Conservation (phyloP, 495 filamentous ascomycete genomes). For the Daldinia childiae region DNA sequence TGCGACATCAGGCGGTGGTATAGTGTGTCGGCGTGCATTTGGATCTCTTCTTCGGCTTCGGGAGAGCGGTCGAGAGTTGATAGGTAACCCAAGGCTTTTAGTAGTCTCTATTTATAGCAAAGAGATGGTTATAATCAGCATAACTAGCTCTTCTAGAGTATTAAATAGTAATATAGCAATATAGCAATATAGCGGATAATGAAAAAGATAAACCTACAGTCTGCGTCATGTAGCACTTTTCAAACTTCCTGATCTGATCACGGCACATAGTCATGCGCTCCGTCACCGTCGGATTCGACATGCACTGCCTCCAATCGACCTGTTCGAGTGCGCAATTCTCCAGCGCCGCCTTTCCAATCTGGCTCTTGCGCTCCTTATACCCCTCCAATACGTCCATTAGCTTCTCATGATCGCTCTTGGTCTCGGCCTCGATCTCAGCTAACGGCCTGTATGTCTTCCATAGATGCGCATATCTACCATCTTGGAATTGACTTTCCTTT, state of each 20-base stretch:
- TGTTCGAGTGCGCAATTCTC: conserved; percentile 95
- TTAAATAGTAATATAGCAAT: too few relatives aligned
- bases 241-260: conserved; percentile 72
- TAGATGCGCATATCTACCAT: conserved; percentile 92
- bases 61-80: conserved; percentile 66
- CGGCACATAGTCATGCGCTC: conserved; percentile 77
- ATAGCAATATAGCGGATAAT: background rate
- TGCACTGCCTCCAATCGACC: conserved; percentile 77
- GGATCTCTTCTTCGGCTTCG: conserved; percentile 85
- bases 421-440: conserved; percentile 66
- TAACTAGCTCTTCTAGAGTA: background rate
- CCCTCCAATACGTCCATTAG: conserved; percentile 79
- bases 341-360: conserved; percentile 81
- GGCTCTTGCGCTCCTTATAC: conserved; percentile 81
- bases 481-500: conserved; percentile 60
- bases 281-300: conserved; percentile 67
- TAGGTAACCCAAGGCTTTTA: conserved; percentile 92
- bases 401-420: conserved; percentile 76
- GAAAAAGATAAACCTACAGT: conserved; percentile 61
- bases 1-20: conserved; percentile 86
- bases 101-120: conserved; percentile 67
- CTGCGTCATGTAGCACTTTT: conserved; percentile 85
- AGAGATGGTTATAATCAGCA: background rate
- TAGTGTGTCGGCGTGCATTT: conserved; percentile 92
- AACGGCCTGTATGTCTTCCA: conserved; percentile 88